Conservation (phyloP, 2,329 filamentous ascomycete species). For the Penicillium crustosum region DNA sequence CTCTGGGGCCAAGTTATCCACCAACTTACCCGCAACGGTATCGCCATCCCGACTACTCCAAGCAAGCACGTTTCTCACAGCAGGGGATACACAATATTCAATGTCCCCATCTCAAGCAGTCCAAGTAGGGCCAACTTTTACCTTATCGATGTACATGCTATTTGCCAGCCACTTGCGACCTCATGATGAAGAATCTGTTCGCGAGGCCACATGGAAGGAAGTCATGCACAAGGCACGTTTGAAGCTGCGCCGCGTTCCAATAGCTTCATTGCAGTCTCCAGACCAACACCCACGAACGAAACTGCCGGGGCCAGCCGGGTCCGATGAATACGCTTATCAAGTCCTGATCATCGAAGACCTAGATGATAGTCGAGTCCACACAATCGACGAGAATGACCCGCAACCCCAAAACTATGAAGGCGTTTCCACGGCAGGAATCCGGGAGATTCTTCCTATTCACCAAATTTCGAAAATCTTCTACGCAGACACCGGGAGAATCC, state of each 20-base stretch:
- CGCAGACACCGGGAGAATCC: constrained; percentile 81
- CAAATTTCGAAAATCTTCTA: constrained; percentile 90
- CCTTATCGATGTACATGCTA: constrained; percentile 89
- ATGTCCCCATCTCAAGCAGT: constrained; percentile 62
- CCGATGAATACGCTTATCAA: constrained; percentile 74
- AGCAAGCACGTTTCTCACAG: constrained; percentile 84
- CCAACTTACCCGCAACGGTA: constrained; percentile 74
- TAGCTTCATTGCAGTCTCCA: constrained; percentile 46
- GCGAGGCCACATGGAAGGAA: constrained; percentile 86
- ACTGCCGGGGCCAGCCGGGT: constrained; percentile 44
- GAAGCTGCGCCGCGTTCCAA: constrained; percentile 70
- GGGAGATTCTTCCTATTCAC: constrained; percentile 67
- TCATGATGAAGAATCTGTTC: constrained; percentile 56
- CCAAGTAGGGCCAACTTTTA: constrained; percentile 85
- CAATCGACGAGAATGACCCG: constrained; percentile 59
- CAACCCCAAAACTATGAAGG: constrained; percentile 62
- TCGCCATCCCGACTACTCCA: constrained; percentile 89
- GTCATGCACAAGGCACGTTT: constrained; percentile 90
- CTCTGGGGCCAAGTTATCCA: constrained; percentile 83
- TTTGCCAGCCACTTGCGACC: constrained; percentile 74
- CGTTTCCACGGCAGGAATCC: constrained; percentile 61
- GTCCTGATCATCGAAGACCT: constrained; percentile 81
- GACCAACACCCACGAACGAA: constrained; percentile 19
- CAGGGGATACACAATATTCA: constrained; percentile 81
- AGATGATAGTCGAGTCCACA: constrained; percentile 68